Evolutionary conservation across 116 monocot genomes (phyloP), one percentile per base, ranked within the genome.

Genomic region (Papilionanthe hybrid): DNA sequence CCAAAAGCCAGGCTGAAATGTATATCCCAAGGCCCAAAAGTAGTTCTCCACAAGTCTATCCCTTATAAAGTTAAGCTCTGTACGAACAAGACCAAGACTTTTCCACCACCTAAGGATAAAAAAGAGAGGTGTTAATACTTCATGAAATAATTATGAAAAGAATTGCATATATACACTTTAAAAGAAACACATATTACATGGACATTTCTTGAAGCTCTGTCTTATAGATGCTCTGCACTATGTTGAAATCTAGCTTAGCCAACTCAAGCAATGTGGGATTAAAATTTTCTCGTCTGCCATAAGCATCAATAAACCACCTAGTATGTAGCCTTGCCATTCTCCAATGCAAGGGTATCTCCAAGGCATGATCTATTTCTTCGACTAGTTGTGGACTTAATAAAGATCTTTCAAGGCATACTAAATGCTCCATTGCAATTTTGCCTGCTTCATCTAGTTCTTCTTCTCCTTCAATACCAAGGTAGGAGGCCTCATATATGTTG

Each of bases 401-500:
- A 55, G 68, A 75, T 25, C 3, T 27, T 1, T 44, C 28, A 42
- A 10, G 20, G 60, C 80, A 8, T 3, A 43, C 81, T 12, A 90
- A 80, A 19, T 77, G 47, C 18, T 79, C 77, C 0, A 42, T 65
- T 66, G 87, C 23, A 32, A 90, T 83, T 11, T 83, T 19, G 28
- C 66, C 75, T 7, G 79, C 83, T 22, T 83, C 83, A 7, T 83
- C 79, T 43, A 90, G 47, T 78, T 11, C 67, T 12, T 75, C 43
- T 78, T 90, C 90, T 44, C 83, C 85, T 30, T 83, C 79, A 5
- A 76, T 55, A 42, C 72, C 80, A 20, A 87, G 79, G 66, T 78
- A 66, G 8, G 85, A 87, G 71, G 85, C 85, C 47, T 85, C 83
- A 27, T 85, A 90, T 45, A 87, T 42, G 73, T 37, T 1, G 37